Evolutionary conservation across 345 rosid species (phyloP).

Genomic region (Pugionium dolabratum): DNA sequence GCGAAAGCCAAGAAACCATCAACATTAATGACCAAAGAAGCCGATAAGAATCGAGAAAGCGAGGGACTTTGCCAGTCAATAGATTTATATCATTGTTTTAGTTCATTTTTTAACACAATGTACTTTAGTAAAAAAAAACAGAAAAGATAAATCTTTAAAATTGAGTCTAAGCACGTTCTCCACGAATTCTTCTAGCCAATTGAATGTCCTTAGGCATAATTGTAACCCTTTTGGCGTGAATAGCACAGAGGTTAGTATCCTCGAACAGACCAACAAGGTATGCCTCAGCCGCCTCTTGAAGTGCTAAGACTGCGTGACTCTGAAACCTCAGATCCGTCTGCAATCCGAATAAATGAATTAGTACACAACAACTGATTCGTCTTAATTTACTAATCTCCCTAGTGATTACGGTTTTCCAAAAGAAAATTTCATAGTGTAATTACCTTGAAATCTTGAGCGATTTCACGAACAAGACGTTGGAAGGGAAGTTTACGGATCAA

Average conservation of each 20-base stretch:
- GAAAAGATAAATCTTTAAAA: no score
- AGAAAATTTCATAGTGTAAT: not conserved
- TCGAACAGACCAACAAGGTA: conserved; percentile 71
- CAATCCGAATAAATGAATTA: not conserved
- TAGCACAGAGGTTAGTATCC: conserved; percentile 54
- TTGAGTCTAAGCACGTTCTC: conserved; percentile 54
- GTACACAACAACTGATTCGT: no score
- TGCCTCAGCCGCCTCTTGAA: conserved; percentile 60
- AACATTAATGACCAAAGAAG: no score
- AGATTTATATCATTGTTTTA: no score
- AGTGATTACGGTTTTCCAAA: no score
- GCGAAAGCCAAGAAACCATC: no score
- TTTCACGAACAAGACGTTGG: conserved; percentile 65
- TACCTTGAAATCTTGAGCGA: conserved; percentile 66
- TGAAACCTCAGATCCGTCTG: conserved; percentile 43
- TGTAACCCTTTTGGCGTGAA: no score
- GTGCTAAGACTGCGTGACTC: conserved; percentile 40
- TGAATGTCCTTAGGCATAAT: conserved; percentile 74
- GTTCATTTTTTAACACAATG: no score
- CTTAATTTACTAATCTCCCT: no score
- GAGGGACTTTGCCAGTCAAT: no score
- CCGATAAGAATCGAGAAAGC: no score
- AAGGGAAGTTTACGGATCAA: conserved; percentile 11
- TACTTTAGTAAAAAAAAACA: no score
- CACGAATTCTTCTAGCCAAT: conserved; percentile 69